Conservation (phyloP, 352 stramenopile species). For the Phytophthora megakarya region DNA sequence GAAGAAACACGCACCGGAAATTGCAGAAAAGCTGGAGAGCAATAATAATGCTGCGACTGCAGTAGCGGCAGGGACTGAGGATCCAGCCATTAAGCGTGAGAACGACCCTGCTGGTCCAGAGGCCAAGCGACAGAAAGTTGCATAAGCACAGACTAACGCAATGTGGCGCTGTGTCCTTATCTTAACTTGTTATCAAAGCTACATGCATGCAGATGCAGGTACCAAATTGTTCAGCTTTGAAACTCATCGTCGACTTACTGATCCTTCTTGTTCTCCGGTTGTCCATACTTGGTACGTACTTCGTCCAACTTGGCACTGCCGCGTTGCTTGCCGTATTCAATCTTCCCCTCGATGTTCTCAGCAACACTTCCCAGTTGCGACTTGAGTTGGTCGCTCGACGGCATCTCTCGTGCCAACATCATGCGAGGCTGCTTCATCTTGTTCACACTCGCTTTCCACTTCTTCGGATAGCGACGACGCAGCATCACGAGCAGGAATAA, state of each 20-base stretch:
- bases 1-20: conserved; percentile 87
- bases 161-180: background rate
- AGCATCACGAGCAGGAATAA: conserved; percentile 44
- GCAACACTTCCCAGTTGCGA: conserved; percentile 12
- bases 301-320: conserved; percentile 42
- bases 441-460: conserved; percentile 62
- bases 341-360: conserved; percentile 32
- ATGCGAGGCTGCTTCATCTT: conserved; percentile 52
- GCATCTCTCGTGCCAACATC: conserved; percentile 49
- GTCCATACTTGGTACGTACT: conserved; percentile 23
- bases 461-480: conserved; percentile 69
- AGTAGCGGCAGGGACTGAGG: conserved; percentile 8
- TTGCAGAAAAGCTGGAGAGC: conserved; percentile 74
- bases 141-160: conserved; percentile 30
- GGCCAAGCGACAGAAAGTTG: conserved; percentile 71
- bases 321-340: conserved; percentile 48
- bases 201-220: conserved; percentile 14
- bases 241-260: conserved; percentile 23
- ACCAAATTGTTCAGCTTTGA: conserved; percentile 8
- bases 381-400: conserved; percentile 44
- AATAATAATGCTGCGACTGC: conserved; percentile 29
- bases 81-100: conserved; percentile 36
- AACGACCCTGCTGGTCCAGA: conserved; percentile 26
- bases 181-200: conserved; percentile 27
- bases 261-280: conserved; percentile 49